Evolutionary conservation across 2,329 filamentous ascomycete genomes (phyloP).

Genomic region (Amauroascus verrucosus): DNA sequence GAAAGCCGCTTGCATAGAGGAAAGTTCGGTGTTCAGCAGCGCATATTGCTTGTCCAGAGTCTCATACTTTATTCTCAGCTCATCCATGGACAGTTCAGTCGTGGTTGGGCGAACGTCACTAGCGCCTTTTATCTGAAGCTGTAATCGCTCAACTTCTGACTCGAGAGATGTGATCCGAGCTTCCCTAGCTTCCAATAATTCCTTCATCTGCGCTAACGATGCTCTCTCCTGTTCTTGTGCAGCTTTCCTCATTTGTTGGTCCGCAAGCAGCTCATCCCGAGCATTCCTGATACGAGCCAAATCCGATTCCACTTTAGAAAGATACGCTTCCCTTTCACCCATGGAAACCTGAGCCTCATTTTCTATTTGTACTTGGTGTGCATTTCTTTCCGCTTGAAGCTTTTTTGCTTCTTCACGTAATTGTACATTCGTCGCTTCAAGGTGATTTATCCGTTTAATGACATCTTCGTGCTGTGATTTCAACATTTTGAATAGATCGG

Average conservation of each 20-base stretch:
- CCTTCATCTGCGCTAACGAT: constrained; percentile 63
- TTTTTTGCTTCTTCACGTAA: constrained; percentile 77
- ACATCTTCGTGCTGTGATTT: constrained; percentile 86
- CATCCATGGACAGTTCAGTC: constrained; percentile 55
- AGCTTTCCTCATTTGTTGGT: constrained; percentile 67
- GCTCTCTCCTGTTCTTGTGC: constrained; percentile 65
- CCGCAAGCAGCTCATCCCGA: constrained; percentile 75
- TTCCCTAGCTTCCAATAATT: constrained; percentile 68
- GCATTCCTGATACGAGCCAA: constrained; percentile 73
- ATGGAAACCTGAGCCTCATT: constrained; percentile 64
- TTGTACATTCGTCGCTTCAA: constrained; percentile 80
- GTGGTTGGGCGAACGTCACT: constrained; percentile 36
- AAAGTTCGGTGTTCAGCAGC: constrained; percentile 76
- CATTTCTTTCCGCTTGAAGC: constrained; percentile 70
- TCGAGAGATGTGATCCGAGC: constrained; percentile 73
- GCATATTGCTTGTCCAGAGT: constrained; percentile 70
- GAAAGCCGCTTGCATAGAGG: constrained; percentile 81
- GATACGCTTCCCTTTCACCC: constrained; percentile 68
- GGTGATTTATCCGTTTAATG: constrained; percentile 79
- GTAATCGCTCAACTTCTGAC: constrained; percentile 65
- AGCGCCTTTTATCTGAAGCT: constrained; percentile 44
- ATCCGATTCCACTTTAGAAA: constrained; percentile 72
- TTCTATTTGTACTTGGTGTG: constrained; percentile 71
- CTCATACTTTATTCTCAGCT: constrained; percentile 61
- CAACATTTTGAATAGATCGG: constrained; percentile 85